Evolutionary conservation across 352 stramenopile genomes (phyloP).

Genomic region (Globisporangium barbulae): DNA sequence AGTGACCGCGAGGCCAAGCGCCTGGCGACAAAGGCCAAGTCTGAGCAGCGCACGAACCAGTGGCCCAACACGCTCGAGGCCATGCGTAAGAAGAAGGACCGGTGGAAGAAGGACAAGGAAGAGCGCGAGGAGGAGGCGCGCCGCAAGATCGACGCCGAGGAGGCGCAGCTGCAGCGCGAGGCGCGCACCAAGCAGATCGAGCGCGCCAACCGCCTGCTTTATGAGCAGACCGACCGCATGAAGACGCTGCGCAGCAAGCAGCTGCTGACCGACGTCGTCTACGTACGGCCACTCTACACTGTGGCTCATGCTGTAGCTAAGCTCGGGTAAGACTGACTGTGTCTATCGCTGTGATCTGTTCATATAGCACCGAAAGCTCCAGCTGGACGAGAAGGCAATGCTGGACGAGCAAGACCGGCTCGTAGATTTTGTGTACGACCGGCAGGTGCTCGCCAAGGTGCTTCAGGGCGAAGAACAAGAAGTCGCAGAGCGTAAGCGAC

Average conservation of each 20-base stretch:
- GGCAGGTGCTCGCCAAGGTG: constrained; percentile 47
- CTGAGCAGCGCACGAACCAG: constrained; percentile 70
- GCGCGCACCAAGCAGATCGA: constrained; percentile 81
- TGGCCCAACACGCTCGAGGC: constrained; percentile 93
- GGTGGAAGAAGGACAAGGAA: constrained; percentile 89
- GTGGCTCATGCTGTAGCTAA: too few relatives aligned
- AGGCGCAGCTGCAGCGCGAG: constrained; percentile 69
- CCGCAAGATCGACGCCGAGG: constrained; percentile 73
- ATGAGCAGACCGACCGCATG: constrained; percentile 92
- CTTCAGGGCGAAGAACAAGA: constrained; percentile 54
- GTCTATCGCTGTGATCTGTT: background rate
- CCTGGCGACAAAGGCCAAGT: constrained; percentile 68
- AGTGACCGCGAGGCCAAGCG: constrained; percentile 68
- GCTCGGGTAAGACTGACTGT: too few relatives aligned
- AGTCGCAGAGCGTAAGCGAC: constrained; percentile 32
- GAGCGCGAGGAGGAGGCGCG: constrained; percentile 76
- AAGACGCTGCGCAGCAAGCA: constrained; percentile 88
- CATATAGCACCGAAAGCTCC: constrained; percentile 69
- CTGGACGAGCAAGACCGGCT: constrained; percentile 51
- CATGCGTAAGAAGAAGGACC: constrained; percentile 86
- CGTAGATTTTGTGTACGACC: constrained; percentile 39
- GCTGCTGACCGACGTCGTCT: constrained; percentile 81
- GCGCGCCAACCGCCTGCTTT: constrained; percentile 80
- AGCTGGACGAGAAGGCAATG: constrained; percentile 71
- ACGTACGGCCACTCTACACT: constrained; percentile 27